Conservation (phyloP, 2,329 filamentous ascomycete genomes). For the Thielaviopsis euricoi region DNA sequence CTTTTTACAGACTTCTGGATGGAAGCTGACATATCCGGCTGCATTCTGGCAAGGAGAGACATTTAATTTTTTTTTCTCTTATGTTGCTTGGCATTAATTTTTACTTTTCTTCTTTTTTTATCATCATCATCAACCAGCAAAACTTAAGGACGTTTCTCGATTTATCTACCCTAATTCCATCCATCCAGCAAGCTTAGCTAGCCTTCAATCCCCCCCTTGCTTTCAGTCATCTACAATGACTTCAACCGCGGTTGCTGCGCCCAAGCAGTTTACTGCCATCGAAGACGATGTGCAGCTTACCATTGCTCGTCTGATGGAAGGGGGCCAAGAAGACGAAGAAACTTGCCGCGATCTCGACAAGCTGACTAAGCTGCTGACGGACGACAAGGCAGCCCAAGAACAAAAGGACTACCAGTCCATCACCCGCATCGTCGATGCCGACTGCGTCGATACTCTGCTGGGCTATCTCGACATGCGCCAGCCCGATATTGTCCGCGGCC, state of each 20-base stretch:
- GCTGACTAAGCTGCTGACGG: constrained; percentile 42
- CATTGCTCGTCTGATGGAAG: constrained; percentile 79
- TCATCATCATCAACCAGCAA: neutral
- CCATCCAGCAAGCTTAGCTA: neutral
- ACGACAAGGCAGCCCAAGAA: constrained; percentile 31
- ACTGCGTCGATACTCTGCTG: constrained; percentile 73
- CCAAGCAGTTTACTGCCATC: constrained; percentile 14
- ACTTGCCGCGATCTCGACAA: constrained; percentile 42
- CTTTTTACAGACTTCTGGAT: neutral
- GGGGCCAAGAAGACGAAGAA: constrained; percentile 66
- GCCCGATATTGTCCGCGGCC: constrained; percentile 54
- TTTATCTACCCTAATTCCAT: neutral
- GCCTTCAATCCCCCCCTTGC: neutral
- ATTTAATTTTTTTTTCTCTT: neutral
- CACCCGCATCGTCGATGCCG: constrained; percentile 49
- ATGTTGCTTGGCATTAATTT: too few species aligned
- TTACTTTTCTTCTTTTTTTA: neutral
- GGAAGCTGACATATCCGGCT: neutral
- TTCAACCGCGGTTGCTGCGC: neutral
- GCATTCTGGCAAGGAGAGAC: neutral
- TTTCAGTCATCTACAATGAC: constrained; percentile 1
- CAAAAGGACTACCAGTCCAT: constrained; percentile 29
- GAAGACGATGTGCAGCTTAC: constrained; percentile 58
- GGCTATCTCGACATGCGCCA: constrained; percentile 73
- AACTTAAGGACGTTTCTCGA: neutral